A percentile compares a stretch with the other conserved stretches of the same genome.
Evolutionary conservation across 305 asterid genomes (phyloP).

Genomic region (Rubia occidens): DNA sequence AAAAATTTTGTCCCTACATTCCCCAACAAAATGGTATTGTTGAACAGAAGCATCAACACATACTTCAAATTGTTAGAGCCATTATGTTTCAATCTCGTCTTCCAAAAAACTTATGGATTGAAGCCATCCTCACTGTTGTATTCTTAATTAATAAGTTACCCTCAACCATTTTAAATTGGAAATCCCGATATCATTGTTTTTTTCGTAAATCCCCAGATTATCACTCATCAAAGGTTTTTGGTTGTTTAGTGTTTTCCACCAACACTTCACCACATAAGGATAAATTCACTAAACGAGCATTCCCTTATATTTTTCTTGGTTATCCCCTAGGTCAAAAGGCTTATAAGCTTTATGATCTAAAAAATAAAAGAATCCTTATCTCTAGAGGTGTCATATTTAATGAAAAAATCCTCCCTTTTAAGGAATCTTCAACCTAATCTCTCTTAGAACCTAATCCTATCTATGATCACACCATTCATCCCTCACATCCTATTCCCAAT

Average conservation of each 20-base stretch:
- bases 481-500: neutral
- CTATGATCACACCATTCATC: neutral
- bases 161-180: neutral
- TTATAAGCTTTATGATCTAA: neutral
- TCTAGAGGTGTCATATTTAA: neutral
- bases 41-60: neutral
- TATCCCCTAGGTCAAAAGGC: neutral
- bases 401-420: neutral
- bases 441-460: neutral
- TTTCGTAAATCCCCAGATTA: neutral
- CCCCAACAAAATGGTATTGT: neutral
- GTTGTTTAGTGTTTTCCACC: neutral
- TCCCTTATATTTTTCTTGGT: neutral
- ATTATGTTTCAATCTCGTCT: neutral
- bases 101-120: neutral
- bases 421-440: neutral
- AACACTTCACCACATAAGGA: neutral
- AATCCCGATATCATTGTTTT: neutral
- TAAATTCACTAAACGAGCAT: neutral
- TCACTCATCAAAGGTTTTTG: neutral
- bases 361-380: no score
- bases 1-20: no score
- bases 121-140: neutral
- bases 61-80: neutral
- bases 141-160: neutral